Conservation (phyloP, 768 basidiomycete genomes). For the Trametes elegans region DNA sequence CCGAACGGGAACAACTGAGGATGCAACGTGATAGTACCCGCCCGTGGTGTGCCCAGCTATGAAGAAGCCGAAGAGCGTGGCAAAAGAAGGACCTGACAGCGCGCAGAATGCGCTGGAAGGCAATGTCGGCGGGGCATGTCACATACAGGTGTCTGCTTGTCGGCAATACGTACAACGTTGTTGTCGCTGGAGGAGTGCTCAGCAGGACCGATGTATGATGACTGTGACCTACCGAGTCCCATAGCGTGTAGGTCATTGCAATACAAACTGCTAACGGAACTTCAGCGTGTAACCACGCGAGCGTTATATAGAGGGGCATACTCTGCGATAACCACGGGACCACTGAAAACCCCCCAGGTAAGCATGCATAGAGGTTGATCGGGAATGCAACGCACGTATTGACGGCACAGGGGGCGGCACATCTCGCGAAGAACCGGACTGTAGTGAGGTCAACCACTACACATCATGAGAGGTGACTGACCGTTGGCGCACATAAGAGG, state of each 20-base stretch:
- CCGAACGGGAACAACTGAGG: background rate
- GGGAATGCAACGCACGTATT: constrained; percentile 21
- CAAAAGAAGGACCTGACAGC: constrained; percentile 21
- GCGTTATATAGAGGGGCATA: background rate
- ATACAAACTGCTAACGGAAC: constrained; percentile 3
- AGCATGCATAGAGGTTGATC: no score
- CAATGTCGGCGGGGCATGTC: no score
- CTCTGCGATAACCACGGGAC: constrained; percentile 16
- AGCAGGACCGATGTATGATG: background rate
- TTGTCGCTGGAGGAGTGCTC: background rate
- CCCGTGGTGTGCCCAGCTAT: constrained; percentile 16
- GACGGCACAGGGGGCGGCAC: constrained; percentile 15
- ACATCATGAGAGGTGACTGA: background rate
- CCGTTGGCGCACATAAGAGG: constrained; percentile 9
- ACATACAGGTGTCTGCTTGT: no score
- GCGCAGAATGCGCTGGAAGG: constrained; percentile 21
- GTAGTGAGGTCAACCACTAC: background rate
- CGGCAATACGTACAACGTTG: constrained; percentile 3
- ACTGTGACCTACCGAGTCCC: background rate
- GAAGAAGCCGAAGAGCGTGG: constrained; percentile 24
- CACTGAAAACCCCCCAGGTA: constrained; percentile 1
- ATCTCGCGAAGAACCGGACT: constrained; percentile 21
- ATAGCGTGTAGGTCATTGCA: constrained; percentile 10
- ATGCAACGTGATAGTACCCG: constrained; percentile 8
- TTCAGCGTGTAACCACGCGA: no score